These are phyloP conservation scores for Paracoccidioides lutzii DNA, from an alignment of 2,329 filamentous ascomycete genomes.

Conservation along the genomic window DNA sequence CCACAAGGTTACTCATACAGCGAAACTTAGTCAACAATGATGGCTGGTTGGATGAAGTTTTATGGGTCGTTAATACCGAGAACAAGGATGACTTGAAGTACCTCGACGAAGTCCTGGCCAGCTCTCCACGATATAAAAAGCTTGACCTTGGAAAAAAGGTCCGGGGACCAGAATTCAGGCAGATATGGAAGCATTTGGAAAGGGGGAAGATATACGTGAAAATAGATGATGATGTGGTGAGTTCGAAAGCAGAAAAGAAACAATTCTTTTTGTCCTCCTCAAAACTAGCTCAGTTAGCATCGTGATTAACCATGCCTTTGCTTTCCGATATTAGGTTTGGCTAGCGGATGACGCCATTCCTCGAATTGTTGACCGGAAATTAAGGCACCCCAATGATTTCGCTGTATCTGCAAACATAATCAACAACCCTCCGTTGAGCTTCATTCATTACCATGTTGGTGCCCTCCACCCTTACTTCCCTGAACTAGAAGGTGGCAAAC, in stretches of 20 bases:
- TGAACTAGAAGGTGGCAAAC: constrained; percentile 21
- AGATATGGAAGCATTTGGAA: constrained; percentile 16
- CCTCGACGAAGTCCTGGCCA: constrained; percentile 23
- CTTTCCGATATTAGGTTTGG: constrained; percentile 1
- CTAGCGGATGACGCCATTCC: constrained; percentile 17
- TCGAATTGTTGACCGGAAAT: constrained; percentile 41
- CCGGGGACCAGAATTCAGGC: constrained; percentile 23
- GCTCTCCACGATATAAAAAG: constrained; percentile 27
- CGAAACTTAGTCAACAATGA: constrained; percentile 28
- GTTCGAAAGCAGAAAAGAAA: neutral
- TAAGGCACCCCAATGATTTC: constrained; percentile 39
- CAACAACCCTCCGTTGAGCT: constrained; percentile 43
- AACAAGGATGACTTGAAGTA: constrained; percentile 25
- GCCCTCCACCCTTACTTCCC: constrained; percentile 43
- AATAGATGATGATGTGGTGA: constrained; percentile 35
- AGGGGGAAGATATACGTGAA: constrained; percentile 31
- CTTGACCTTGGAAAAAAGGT: constrained; percentile 25
- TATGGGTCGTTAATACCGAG: constrained; percentile 31
- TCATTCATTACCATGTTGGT: constrained; percentile 43
- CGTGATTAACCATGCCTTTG: neutral
- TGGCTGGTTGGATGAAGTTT: constrained; percentile 31
- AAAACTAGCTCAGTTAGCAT: neutral
- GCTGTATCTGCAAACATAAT: constrained; percentile 45
- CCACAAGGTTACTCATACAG: constrained; percentile 27
- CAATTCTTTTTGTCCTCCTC: neutral